Evolutionary conservation across 176 grass and related monocot genomes (phyloP).

Genomic region (Avena insularis): DNA sequence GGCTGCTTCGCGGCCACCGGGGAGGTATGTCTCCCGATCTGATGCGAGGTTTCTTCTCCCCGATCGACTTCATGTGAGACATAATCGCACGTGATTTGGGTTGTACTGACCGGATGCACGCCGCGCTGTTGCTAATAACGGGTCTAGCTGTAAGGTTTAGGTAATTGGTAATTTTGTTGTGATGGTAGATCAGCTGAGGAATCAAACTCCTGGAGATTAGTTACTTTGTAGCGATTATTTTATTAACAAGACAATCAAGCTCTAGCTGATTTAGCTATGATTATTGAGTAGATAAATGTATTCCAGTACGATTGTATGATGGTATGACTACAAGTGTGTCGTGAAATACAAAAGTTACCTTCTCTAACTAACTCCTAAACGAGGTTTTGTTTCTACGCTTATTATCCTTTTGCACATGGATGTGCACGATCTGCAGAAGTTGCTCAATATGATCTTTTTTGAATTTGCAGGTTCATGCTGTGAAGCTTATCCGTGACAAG

Average conservation of each 20-base stretch:
- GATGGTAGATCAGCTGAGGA: not conserved
- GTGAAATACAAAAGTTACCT: not conserved
- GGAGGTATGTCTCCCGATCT: conserved; percentile 58
- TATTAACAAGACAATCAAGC: not conserved
- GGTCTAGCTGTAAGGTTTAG: not conserved
- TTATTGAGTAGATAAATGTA: not conserved
- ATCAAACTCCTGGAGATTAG: not conserved
- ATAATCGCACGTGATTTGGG: not conserved
- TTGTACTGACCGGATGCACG: not conserved
- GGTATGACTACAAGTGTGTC: not conserved
- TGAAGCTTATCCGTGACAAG: conserved; percentile 97
- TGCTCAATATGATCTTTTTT: not conserved
- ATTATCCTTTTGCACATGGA: not conserved
- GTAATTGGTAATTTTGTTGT: not conserved
- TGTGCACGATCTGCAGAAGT: not conserved
- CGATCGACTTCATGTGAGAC: conserved; percentile 4
- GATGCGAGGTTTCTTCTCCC: not conserved
- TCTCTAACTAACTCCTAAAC: not conserved
- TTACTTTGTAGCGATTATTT: not conserved
- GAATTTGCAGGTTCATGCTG: conserved; percentile 61
- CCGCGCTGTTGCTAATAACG: not conserved
- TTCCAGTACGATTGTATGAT: conserved; percentile 5
- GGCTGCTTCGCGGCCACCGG: conserved; percentile 72
- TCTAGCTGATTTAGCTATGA: not conserved
- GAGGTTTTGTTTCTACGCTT: not conserved